A percentile compares a stretch with the other conserved stretches of the same genome.
Evolutionary conservation across 2,329 filamentous ascomycete genomes (phyloP).

Genomic region (Trichoderma citrinoviride): DNA sequence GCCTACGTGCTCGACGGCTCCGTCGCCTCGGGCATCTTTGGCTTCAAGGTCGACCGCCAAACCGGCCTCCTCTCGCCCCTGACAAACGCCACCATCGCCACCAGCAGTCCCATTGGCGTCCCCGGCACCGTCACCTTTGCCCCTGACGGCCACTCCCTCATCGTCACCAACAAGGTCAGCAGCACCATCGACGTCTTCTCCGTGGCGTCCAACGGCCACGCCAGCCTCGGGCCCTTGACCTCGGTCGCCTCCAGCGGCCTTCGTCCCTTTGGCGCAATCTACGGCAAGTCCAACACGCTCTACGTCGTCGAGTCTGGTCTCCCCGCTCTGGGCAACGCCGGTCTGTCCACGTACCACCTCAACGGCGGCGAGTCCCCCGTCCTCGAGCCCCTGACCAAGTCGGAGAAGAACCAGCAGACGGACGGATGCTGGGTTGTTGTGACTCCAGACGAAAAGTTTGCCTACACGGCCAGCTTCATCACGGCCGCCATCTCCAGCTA

Average conservation of each 20-base stretch:
- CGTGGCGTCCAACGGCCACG: constrained; percentile 22
- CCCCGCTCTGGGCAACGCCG: constrained; percentile 21
- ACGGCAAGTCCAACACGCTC: constrained; percentile 17
- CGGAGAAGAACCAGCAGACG: constrained; percentile 23
- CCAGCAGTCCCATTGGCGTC: constrained; percentile 26
- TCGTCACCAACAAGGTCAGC: constrained; percentile 28
- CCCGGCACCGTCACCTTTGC: constrained; percentile 26
- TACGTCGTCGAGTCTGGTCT: constrained; percentile 25
- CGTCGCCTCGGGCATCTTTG: constrained; percentile 27
- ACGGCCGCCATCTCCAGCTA: constrained; percentile 27
- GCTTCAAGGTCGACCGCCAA: constrained; percentile 23
- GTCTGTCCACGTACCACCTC: constrained; percentile 23
- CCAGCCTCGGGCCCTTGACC: constrained; percentile 17
- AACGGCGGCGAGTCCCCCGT: constrained; percentile 21
- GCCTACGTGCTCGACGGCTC: constrained; percentile 26
- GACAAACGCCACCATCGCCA: constrained; percentile 26
- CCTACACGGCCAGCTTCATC: constrained; percentile 27
- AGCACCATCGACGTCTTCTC: constrained; percentile 27
- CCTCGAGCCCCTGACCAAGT: constrained; percentile 23
- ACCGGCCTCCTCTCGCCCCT: constrained; percentile 23
- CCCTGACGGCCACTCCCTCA: constrained; percentile 23
- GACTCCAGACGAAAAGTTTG: constrained; percentile 24
- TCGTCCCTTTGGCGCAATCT: constrained; percentile 24
- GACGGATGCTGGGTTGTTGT: constrained; percentile 27
- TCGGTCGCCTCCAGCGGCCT: constrained; percentile 23